phyloP scores from a whole-genome alignment of 164 flowering plant genomes.

The Vitis rupestris region DNA sequence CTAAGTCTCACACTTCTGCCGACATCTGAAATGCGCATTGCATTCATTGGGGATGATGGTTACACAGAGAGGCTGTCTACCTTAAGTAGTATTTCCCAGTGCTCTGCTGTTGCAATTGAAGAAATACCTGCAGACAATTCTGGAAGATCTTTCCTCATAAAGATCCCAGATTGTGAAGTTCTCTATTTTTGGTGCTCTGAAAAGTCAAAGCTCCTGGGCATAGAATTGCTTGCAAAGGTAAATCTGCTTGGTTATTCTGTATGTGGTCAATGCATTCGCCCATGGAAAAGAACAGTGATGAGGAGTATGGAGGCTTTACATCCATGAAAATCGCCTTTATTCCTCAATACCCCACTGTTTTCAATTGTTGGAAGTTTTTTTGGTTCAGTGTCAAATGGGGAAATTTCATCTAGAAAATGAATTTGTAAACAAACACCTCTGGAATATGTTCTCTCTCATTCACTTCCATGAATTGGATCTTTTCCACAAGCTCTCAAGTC shows the following conservation, averaged over 20 bases:
- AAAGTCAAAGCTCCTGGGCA: slow-evolving; percentile 67
- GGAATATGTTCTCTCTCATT: no score
- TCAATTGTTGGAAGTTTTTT: no score
- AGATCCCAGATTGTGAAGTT: slow-evolving; percentile 34
- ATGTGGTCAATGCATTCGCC: no score
- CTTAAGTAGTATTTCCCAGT: slow-evolving; percentile 37
- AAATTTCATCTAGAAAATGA: no score
- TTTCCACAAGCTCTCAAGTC: no score
- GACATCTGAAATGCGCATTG: slow-evolving; percentile 77
- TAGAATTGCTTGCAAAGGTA: slow-evolving; percentile 81
- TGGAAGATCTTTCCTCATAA: slow-evolving; percentile 72
- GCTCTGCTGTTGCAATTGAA: slow-evolving; percentile 46
- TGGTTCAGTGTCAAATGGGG: no score
- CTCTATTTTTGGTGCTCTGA: slow-evolving; percentile 93
- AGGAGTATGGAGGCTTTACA: background rate
- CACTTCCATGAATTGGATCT: no score
- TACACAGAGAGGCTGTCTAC: slow-evolving; percentile 59
- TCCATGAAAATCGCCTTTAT: background rate
- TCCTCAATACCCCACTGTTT: background rate
- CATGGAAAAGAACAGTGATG: background rate
- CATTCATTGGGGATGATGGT: slow-evolving; percentile 86
- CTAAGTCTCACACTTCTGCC: slow-evolving; percentile 75
- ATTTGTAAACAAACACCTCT: no score
- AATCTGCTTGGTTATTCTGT: background rate
- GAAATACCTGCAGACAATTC: slow-evolving; percentile 71